Conservation (phyloP, 768 basidiomycete genomes). For the Clitopilus hobsonii region DNA sequence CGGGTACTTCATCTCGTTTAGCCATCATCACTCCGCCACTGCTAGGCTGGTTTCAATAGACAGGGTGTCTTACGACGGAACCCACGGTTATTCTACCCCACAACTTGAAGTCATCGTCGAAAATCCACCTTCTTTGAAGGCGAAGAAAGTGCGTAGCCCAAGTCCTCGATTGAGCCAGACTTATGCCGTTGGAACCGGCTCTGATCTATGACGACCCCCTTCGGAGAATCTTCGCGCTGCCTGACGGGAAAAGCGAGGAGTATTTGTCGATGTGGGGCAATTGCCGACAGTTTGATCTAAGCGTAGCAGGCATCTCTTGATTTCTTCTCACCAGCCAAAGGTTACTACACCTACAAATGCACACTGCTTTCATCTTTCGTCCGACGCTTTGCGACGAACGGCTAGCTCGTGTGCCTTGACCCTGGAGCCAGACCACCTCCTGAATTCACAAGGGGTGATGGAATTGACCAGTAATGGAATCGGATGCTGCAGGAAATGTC, state of each 20-base stretch:
- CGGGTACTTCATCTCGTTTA: not conserved
- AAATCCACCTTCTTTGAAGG: not conserved
- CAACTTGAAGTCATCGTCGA: not conserved
- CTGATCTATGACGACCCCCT: not conserved
- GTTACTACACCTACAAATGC: not conserved
- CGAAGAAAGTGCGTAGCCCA: not conserved
- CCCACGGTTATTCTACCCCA: not conserved
- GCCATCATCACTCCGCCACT: not conserved
- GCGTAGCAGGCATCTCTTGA: not conserved
- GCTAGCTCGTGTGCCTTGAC: not conserved
- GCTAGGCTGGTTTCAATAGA: not conserved
- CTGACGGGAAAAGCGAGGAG: slow-evolving; percentile 6
- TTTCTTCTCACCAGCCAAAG: not conserved
- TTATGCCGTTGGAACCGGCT: not conserved
- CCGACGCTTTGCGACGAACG: not conserved
- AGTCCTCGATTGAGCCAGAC: not conserved
- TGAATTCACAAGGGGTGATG: not conserved
- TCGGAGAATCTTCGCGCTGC: not conserved
- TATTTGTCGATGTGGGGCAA: slow-evolving; percentile 8
- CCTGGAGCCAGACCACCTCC: not conserved
- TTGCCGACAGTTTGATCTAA: slow-evolving; percentile 1
- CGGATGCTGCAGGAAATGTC: too few species aligned
- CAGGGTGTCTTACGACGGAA: not conserved
- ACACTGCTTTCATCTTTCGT: not conserved
- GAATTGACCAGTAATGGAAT: not conserved